Percentiles rank a stretch among this genome's conserved stretches.
These are phyloP conservation scores for Vachellia collinsii DNA, from an alignment of 306 rosid genomes.

Conservation along the genomic window DNA sequence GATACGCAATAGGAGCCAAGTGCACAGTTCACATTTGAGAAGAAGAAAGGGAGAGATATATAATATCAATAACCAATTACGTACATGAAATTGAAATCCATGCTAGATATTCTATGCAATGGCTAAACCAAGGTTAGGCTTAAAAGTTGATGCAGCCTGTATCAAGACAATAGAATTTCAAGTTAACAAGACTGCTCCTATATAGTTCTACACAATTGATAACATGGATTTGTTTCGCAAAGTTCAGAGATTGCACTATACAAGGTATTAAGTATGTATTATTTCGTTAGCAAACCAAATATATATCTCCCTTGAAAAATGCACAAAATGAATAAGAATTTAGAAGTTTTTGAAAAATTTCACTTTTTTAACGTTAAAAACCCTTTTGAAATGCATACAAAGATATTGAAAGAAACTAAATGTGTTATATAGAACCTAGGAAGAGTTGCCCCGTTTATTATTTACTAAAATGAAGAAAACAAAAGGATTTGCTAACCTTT, in stretches of 20 bases:
- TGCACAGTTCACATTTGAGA: slow-evolving; percentile 18
- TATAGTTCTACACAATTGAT: not conserved
- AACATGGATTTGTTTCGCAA: not conserved
- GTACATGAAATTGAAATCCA: not conserved
- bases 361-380: too few species aligned
- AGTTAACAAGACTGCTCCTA: not conserved
- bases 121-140: not conserved
- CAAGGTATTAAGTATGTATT: not conserved
- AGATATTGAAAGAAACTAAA: too few species aligned
- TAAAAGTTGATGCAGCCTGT: not conserved
- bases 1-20: slow-evolving; percentile 5
- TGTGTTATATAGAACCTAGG: too few species aligned
- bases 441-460: not conserved
- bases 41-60: not conserved
- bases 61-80: slow-evolving; percentile 15
- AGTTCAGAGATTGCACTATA: not conserved
- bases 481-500: slow-evolving; percentile 12
- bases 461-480: not conserved
- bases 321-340: not conserved
- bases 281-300: not conserved
- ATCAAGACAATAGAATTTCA: slow-evolving; percentile 1
- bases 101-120: not conserved
- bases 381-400: too few species aligned
- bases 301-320: not conserved
- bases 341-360: too few species aligned